Base-by-base conservation (phyloP, 108 stramenopile species). In the Nannochloropsis salina region DNA sequence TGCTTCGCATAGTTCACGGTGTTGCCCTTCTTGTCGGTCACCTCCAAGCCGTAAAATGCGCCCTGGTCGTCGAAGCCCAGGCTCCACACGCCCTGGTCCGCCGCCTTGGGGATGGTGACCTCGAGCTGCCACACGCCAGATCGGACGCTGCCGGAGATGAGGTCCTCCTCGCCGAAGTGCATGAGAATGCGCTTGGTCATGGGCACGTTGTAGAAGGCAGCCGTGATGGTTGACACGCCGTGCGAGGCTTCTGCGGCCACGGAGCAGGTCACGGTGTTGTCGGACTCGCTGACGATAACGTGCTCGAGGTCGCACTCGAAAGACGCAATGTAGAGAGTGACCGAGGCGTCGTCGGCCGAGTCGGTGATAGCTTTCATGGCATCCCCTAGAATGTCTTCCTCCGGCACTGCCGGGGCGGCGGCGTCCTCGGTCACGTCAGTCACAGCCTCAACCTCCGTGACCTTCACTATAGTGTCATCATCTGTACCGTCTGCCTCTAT, bases 111-210 rank as follows among this genome's bases (percentile, higher is more conserved):
- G n/a, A 74, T 74, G 20, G 15, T 74, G 3, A 74, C 0, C 3
- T 74, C 61, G 20, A 74, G 61, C 61, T 74, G 61, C 61, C 61
- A 74, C 3, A 74, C 61, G 4, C 61, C 61, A n/a, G 61, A 74
- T n/a, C n/a, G 15, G 61, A 74, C 6, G 61, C n/a, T 74, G 4
- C 61, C 61, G 61, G 61, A 74, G 61, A 74, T 74, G 2, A 74
- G 61, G 61, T 74, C 61, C n/a, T 74, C 20, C 61, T 74, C 61
- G n/a, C 61, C 61, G n/a, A 74, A 74, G 6, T 74, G 61, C 61
- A 74, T 74, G 61, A 74, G 61, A 1, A 74, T 74, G n/a, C 61
- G 61, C 61, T 74, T 74, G 61, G 61, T 74, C 61, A 74, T 74
- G 61, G 61, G 61, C 20, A 74, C 61, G n/a, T 74, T 74, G 8